A percentile compares a stretch with the other conserved stretches of the same genome.
These are phyloP conservation scores for Kewa caespitosa DNA, from an alignment of 179 eudicot species.

Conservation along the genomic window DNA sequence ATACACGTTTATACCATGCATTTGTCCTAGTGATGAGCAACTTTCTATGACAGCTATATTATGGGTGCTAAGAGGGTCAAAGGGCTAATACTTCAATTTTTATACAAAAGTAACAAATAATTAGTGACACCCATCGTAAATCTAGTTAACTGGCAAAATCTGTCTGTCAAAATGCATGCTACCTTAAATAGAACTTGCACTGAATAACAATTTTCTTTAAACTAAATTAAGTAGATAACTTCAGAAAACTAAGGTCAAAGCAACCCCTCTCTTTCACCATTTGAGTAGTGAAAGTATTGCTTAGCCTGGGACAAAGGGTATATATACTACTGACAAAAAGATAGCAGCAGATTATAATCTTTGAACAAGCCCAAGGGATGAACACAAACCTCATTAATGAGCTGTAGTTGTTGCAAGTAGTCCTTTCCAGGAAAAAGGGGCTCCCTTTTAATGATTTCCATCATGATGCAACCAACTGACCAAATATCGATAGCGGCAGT, in stretches of 20 bases:
- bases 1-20: background rate
- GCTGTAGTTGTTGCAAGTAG: conserved; percentile 64
- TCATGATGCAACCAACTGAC: conserved; percentile 83
- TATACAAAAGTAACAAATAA: background rate
- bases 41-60: background rate
- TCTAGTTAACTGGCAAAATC: too few relatives aligned
- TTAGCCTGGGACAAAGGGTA: background rate
- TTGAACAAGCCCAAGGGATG: background rate
- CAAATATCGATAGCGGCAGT: conserved; percentile 77
- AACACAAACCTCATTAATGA: conserved; percentile 57
- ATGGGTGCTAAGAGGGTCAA: too few relatives aligned
- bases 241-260: background rate
- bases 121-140: too few relatives aligned
- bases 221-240: background rate
- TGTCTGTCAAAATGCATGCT: too few relatives aligned
- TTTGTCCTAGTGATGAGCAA: background rate
- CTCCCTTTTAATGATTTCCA: conserved; percentile 64
- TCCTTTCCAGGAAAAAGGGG: conserved; percentile 79
- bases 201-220: background rate
- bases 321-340: background rate
- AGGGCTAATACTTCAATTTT: background rate
- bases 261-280: background rate
- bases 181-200: background rate
- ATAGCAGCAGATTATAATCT: background rate
- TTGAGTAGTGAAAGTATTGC: background rate